Evolutionary conservation across 305 asterid genomes (phyloP), one percentile per base, ranked within the genome.

Genomic region (Nicotiana rustica): DNA sequence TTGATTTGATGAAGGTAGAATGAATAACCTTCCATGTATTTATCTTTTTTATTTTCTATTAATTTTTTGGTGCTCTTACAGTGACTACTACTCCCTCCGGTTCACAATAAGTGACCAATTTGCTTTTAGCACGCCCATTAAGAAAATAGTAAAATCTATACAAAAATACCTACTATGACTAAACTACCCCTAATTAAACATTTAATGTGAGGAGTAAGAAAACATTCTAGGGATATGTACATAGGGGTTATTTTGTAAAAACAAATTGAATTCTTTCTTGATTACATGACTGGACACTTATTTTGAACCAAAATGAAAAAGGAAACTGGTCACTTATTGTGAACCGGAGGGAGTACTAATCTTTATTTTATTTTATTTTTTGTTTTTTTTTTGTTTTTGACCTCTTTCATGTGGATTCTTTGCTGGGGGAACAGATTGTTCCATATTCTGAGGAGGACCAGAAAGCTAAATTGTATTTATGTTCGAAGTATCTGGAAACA

Each of bases 401-500:
- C 79, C 67, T 86, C 56, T 83, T 68, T 71, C 62, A 65, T 77
- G 64, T 77, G 79, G 79, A 18, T 61, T 57, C 82, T 81, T 83
- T 87, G 25, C 79, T 29, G 83, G 87, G 67, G 56, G 78, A n/a
- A 31, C 92, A 97, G 99, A 86, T 90, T 79, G 89, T 89, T 89
- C 93, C 98, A 78, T 78, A 84, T 85, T 86, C 96, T 75, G 98
- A 88, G 82, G 97, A 90, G 82, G 98, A 91, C 85, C 92, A 85
- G 83, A 93, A 84, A 89, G 96, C 97, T 82, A 93, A 93, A 88
- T 81, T 89, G 52, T 93, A 90, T 83, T 86, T 97, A 79, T 97
- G 98, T 87, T 92, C 99, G 47, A 97, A 93, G 91, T 97, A 93
- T 91, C 88, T 97, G 77, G 98, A 95, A 92, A 91, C 98, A 73